phyloP scores from a whole-genome alignment of 139 green algal species.

The Yamagishiella unicocca region DNA sequence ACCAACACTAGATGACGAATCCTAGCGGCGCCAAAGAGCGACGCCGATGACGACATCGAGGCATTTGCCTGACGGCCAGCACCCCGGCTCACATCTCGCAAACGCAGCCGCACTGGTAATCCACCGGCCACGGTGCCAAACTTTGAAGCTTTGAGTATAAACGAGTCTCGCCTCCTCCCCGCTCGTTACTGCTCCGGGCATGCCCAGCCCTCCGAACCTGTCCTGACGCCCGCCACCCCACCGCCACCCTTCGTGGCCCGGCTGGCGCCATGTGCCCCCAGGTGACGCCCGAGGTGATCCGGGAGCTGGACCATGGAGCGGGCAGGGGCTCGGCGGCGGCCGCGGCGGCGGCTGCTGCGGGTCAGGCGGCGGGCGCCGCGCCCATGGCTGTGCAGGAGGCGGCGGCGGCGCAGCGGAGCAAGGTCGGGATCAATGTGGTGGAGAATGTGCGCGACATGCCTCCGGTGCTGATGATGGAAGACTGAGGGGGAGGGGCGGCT shows the following conservation, averaged over 20 bases:
- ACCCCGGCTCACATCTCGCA: too few relatives aligned
- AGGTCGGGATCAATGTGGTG: constrained; percentile 63
- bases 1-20: constrained; percentile 36
- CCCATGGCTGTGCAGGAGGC: constrained; percentile 27
- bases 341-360: too few relatives aligned
- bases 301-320: constrained; percentile 86
- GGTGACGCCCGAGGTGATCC: constrained; percentile 91
- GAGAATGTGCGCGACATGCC: constrained; percentile 82
- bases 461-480: constrained; percentile 87
- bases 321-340: constrained; percentile 16
- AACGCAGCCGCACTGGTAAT: too few relatives aligned
- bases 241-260: too few relatives aligned
- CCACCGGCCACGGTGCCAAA: too few relatives aligned
- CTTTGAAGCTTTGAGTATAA: too few relatives aligned
- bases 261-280: too few relatives aligned
- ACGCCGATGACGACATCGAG: neutral
- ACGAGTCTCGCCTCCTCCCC: too few relatives aligned
- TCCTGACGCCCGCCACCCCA: too few relatives aligned
- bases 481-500: constrained; percentile 46
- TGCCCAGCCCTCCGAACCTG: too few relatives aligned
- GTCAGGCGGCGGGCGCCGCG: neutral
- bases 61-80: constrained; percentile 13
- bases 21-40: neutral
- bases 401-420: constrained; percentile 4
- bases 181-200: too few relatives aligned